Evolutionary conservation across 1,284 basidiomycete genomes (phyloP), one percentile per base, ranked within the genome.

Genomic region (Malassezia nana): DNA sequence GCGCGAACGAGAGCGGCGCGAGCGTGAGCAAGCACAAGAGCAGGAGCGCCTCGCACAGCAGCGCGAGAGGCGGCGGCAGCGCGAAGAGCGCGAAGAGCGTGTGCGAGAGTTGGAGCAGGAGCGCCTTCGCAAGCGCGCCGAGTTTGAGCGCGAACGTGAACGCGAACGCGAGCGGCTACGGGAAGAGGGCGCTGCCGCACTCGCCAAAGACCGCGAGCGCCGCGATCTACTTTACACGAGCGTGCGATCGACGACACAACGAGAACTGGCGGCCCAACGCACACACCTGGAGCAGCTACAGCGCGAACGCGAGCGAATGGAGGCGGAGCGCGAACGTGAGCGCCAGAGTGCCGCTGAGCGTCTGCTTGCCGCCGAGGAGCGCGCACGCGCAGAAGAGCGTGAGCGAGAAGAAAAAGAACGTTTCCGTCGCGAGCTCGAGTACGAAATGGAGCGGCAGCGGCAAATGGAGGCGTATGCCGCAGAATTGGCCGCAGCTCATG

Each of bases 41-140:
- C 13, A 40, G 33, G 51, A 46, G 38, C 54, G 43, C 31, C 35
- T 38, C 15, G 16, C 35, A 3, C 35, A 38, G 35, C 63, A 65
- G 46, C 60, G 55, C 41, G 55, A 59, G 39, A 57, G 64, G 31
- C 52, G 58, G 6, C 52, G 52, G 30, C 60, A 64, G 47, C 56
- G 64, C 32, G 60, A 66, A 31, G 62, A 59, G 41, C 51, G 56
- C 30, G 47, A 50, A 15, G 29, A 44, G 35, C 52, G 52, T 15
- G 18, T 35, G 2, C 33, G 28, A 9, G 52, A 39, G 6, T 25
- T 49, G 16, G 52, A 42, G 15, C 52, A 47, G 33, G 52, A 55
- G 42, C 52, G 46, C 13, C 46, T 39, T 22, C 52, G 24, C 31
- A 35, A 44, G 33, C 52, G 52, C 29, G 35, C 25, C 26, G 46